Evolutionary conservation across 192 early-diverging fungal species (phyloP).

Genomic region (Phycomyces nitens): DNA sequence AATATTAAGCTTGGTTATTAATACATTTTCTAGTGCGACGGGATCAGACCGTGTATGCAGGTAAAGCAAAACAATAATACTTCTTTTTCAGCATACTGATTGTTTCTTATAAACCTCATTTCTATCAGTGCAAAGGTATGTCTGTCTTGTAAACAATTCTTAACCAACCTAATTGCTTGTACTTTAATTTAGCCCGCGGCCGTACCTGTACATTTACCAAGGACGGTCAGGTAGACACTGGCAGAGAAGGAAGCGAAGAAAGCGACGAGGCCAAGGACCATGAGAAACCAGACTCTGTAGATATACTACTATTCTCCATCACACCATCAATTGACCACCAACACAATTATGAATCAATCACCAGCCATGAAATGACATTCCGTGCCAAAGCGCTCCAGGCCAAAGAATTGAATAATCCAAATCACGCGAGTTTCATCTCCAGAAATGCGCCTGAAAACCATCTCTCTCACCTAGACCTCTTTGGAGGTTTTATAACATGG

Average conservation of each 20-base stretch:
- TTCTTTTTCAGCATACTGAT: no score
- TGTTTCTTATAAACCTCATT: no score
- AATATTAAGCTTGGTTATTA: neutral
- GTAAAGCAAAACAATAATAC: no score
- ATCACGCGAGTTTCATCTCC: neutral
- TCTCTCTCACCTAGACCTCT: neutral
- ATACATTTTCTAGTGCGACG: constrained; percentile 8
- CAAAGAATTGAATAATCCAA: neutral
- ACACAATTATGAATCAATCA: neutral
- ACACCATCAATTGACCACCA: neutral
- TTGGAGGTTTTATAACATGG: neutral
- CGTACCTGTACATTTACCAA: neutral
- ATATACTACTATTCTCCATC: neutral
- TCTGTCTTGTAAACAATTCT: neutral
- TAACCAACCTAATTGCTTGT: neutral
- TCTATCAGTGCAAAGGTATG: neutral
- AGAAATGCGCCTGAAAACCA: neutral
- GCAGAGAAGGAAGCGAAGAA: neutral
- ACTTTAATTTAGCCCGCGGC: neutral
- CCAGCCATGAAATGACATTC: no score
- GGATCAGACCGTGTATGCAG: constrained; percentile 10
- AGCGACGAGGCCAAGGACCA: neutral
- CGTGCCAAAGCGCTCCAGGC: neutral
- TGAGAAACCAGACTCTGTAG: neutral
- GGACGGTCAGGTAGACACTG: no score